Evolutionary conservation across 2,329 filamentous ascomycete genomes (phyloP).

Genomic region (Colletotrichum brevisporum): DNA sequence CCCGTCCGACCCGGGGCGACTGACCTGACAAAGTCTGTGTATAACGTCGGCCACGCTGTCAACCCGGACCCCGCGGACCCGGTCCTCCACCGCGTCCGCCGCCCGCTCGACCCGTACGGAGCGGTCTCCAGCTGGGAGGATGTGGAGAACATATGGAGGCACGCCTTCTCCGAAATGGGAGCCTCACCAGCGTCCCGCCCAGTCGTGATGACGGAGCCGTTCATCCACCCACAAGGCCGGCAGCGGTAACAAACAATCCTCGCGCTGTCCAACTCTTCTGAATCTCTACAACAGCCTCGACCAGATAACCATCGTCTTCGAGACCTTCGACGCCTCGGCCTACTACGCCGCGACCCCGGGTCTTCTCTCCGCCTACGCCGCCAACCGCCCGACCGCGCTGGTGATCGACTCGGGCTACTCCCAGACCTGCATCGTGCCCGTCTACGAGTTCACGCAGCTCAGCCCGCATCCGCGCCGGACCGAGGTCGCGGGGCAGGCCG

Average conservation of each 20-base stretch:
- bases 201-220: constrained; percentile 23
- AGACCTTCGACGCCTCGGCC: constrained; percentile 7
- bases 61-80: background rate
- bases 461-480: background rate
- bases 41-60: constrained; percentile 22
- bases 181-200: background rate
- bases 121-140: constrained; percentile 1
- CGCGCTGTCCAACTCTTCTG: background rate
- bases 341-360: constrained; percentile 10
- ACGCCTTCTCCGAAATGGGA: constrained; percentile 1
- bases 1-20: fast-evolving
- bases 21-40: background rate
- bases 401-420: constrained; percentile 25
- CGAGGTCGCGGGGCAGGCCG: constrained; percentile 12
- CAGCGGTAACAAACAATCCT: background rate
- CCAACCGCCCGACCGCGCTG: constrained; percentile 22
- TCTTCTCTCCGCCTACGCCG: constrained; percentile 16
- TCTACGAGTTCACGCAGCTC: background rate
- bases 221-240: background rate
- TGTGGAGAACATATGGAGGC: constrained; percentile 4
- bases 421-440: background rate
- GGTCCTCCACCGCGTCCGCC: background rate
- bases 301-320: constrained; percentile 12
- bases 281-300: background rate
- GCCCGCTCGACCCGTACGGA: constrained; percentile 5